These are phyloP conservation scores for Paecilomyces sp. DNA, from an alignment of 2,329 filamentous ascomycete species.

Conservation along the genomic window DNA sequence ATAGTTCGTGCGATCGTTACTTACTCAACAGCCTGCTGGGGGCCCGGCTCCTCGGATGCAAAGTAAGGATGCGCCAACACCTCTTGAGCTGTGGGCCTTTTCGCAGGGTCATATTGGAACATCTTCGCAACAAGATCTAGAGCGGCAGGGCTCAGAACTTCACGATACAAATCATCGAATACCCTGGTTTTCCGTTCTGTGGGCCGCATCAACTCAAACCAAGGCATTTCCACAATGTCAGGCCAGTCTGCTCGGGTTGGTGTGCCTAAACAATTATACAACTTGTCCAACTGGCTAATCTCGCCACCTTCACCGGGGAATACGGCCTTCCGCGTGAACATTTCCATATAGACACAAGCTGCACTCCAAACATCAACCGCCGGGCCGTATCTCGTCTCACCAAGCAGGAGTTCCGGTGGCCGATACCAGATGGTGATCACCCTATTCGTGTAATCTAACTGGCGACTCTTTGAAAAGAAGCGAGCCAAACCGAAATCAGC, in stretches of 20 bases:
- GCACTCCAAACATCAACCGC: conserved; percentile 96
- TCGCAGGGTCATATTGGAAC: conserved; percentile 81
- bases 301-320: conserved; percentile 96
- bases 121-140: conserved; percentile 77
- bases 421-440: conserved; percentile 99
- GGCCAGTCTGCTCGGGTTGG: conserved; percentile 83
- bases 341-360: conserved; percentile 92
- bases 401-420: conserved; percentile 80
- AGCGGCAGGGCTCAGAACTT: conserved; percentile 68
- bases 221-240: conserved; percentile 83
- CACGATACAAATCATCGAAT: conserved; percentile 77
- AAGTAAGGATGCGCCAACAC: conserved; percentile 88
- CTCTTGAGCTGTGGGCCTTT: conserved; percentile 74
- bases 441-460: conserved; percentile 94
- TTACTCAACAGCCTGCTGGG: conserved; percentile 75
- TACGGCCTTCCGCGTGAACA: conserved; percentile 87
- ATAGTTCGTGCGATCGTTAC: conserved; percentile 26
- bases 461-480: conserved; percentile 88
- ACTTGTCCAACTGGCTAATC: conserved; percentile 90
- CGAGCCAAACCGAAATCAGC: conserved; percentile 94
- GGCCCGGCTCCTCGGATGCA: conserved; percentile 66
- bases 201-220: conserved; percentile 88
- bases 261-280: conserved; percentile 88
- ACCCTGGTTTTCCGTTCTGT: conserved; percentile 63
- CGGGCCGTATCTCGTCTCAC: conserved; percentile 83